These are phyloP conservation scores for Schizosaccharomyces osmophilus DNA, from an alignment of 805 yeast species.

Conservation along the genomic window DNA sequence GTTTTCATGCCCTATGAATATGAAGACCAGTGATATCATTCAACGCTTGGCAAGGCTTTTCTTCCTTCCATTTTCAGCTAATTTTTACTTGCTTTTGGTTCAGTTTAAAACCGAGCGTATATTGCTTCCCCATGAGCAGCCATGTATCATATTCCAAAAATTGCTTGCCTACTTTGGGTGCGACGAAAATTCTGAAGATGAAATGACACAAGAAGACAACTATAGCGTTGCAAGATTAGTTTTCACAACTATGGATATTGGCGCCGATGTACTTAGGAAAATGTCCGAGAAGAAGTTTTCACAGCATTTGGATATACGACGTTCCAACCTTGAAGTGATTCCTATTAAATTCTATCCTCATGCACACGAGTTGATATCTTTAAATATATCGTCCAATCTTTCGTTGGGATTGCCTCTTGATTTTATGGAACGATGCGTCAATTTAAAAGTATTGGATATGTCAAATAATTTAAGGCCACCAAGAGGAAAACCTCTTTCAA, in stretches of 20 bases:
- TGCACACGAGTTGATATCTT: slow-evolving; percentile 53
- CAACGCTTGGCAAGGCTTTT: slow-evolving; percentile 53
- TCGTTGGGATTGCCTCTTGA: slow-evolving; percentile 63
- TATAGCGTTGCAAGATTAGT: slow-evolving; percentile 63
- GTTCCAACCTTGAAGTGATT: slow-evolving; percentile 54
- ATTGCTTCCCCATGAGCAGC: slow-evolving; percentile 46
- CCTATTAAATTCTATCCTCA: slow-evolving; percentile 63
- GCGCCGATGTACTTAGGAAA: slow-evolving; percentile 45
- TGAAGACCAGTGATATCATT: slow-evolving; percentile 52
- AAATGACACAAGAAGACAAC: slow-evolving; percentile 62
- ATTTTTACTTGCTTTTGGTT: slow-evolving; percentile 48
- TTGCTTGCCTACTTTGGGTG: slow-evolving; percentile 56
- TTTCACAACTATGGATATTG: slow-evolving; percentile 35
- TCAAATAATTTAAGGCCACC: not conserved
- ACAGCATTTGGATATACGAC: slow-evolving; percentile 46
- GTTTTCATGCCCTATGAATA: slow-evolving; percentile 51
- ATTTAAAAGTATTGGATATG: not conserved
- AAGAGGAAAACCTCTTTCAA: not conserved
- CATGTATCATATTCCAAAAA: slow-evolving; percentile 53
- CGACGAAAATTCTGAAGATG: slow-evolving; percentile 48
- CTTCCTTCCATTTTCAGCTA: slow-evolving; percentile 42
- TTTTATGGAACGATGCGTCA: slow-evolving; percentile 53
- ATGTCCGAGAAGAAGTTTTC: slow-evolving; percentile 27
- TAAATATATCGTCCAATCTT: slow-evolving; percentile 71
- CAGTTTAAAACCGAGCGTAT: slow-evolving; percentile 19